Evolutionary conservation across 257 asterid genomes (phyloP), one percentile per base, ranked within the genome.

Genomic region (Nicotiana benthamiana): DNA sequence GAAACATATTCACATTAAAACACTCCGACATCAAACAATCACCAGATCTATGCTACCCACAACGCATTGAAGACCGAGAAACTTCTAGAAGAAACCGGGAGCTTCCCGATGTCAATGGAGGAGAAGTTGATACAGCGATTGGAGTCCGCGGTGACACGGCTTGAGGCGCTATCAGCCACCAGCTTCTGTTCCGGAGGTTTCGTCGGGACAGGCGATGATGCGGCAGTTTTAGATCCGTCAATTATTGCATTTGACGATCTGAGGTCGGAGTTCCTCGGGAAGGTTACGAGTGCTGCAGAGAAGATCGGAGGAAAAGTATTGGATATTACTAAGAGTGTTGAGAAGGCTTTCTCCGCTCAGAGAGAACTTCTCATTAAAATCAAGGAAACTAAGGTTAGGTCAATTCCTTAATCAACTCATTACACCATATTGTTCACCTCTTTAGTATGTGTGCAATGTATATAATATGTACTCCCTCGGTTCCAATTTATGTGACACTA

Each of bases 81-180:
- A 15, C 64, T 43, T 40, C 65, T 17, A 18, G 74, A 32, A 27
- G 12, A 57, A 67, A 48, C 3, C 74, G 52, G 65, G n/a, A 28
- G 28, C 53, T 75, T 16, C 48, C 84, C 6, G 13, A 92, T 95
- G 99, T 91, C 12, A 12, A 93, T 95, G 99, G 95, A 93, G 1
- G 97, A 89, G 83, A 89, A 75, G 82, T 80, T 93, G 87, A 86
- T 93, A 79, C 88, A 92, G 92, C 85, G 99, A 87, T 87, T 93
- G 86, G 99, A 93, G 83, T 90, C 97, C 64, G 99, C 98, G 81
- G 99, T 95, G 83, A 82, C 87, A 84, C 94, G 99, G 81, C 84
- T 95, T 75, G 99, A 95, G 87, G 89, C 88, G 86, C 81, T 95
- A 60, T 88, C 97, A 28, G 20, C 74, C 22, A 86, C 83, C 79